Conservation (phyloP, 2,329 filamentous ascomycete species). For the Biscogniauxia mediterranea region DNA sequence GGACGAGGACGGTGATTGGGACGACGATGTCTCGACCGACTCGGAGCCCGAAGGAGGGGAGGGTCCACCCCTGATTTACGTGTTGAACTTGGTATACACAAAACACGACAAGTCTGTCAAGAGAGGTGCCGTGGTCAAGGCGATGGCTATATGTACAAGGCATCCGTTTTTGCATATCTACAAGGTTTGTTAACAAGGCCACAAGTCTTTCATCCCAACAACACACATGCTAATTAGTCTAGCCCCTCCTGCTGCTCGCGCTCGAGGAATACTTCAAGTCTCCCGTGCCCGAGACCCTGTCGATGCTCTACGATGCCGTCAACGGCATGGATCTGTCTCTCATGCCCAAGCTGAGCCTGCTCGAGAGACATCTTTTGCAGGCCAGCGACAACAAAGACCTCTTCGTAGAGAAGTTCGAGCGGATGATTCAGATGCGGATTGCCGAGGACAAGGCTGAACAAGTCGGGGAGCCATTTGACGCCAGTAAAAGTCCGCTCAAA, state of each 20-base stretch:
- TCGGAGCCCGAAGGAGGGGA: conserved; percentile 69
- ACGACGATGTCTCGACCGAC: conserved; percentile 47
- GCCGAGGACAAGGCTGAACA: conserved; percentile 57
- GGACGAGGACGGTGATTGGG: conserved; percentile 50
- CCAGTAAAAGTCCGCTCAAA: conserved; percentile 48
- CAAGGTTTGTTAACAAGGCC: conserved; percentile 59
- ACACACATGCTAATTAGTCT: conserved; percentile 16
- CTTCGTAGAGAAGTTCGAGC: conserved; percentile 96
- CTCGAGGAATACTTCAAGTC: conserved; percentile 96
- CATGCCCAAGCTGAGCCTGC: conserved; percentile 78
- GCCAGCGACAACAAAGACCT: conserved; percentile 92
- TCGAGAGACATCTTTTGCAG: conserved; percentile 84
- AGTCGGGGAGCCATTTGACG: conserved; percentile 43
- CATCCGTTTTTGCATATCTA: conserved; percentile 99
- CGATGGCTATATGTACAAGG: conserved; percentile 97
- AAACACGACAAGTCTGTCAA: conserved; percentile 93
- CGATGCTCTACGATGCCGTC: conserved; percentile 85
- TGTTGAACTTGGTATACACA: conserved; percentile 95
- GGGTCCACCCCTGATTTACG: conserved; percentile 91
- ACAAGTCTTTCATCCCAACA: not conserved
- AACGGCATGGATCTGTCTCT: conserved; percentile 96
- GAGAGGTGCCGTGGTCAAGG: conserved; percentile 91
- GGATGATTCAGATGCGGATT: conserved; percentile 83
- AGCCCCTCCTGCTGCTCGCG: conserved; percentile 86
- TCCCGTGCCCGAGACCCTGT: conserved; percentile 82